Evolutionary conservation across 495 filamentous ascomycete genomes (phyloP), one percentile per base, ranked within the genome.

Genomic region (Annulohypoxylon bovei): DNA sequence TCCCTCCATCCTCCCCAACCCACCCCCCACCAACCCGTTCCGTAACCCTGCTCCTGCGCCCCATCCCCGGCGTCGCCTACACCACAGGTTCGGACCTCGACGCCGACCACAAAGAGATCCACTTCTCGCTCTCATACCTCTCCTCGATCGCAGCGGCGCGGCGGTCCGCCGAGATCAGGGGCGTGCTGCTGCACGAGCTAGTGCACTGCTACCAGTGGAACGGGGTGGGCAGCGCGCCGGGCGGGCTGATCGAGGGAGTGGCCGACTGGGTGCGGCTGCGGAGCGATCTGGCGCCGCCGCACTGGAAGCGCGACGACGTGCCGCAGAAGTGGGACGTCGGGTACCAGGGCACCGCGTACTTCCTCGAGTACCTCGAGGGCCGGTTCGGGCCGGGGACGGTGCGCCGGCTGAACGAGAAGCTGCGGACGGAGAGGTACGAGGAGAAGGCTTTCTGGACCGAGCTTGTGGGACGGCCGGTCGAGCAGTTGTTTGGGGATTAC

Each of bases 161-260:
- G 11, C 77, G 77, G 12, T 49, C 77, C n/a, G 72, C 86, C 32
- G 95, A 99, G 80, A 88, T 98, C 62, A 79, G 84, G 9, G 95
- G 95, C 39, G 93, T 99, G 2, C 73, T 99, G 7, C 88, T 89
- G 0, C 95, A 99, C 77, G 95, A 99, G 80, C 90, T 98, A 67
- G 95, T 98, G 9, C 95, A 99, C 77, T 98, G 94, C 81, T 97
- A 91, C 81, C 95, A 99, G 77, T 93, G 92, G 79, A 88, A 91
- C 57, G 91, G 84, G 1, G 81, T 79, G 1, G 87, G 85, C 0
- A 84, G 81, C 3, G 86, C 85, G 14, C 95, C 95, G 0, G 89
- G 89, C 12, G 95, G 95, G 0, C 70, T 99, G 65, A 90, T 97
- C 59, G 95, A 99, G 76, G 95, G 95, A 0, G 89, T 99, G 60